phyloP scores from a whole-genome alignment of 768 basidiomycete genomes.

The Leccinellum luteum region DNA sequence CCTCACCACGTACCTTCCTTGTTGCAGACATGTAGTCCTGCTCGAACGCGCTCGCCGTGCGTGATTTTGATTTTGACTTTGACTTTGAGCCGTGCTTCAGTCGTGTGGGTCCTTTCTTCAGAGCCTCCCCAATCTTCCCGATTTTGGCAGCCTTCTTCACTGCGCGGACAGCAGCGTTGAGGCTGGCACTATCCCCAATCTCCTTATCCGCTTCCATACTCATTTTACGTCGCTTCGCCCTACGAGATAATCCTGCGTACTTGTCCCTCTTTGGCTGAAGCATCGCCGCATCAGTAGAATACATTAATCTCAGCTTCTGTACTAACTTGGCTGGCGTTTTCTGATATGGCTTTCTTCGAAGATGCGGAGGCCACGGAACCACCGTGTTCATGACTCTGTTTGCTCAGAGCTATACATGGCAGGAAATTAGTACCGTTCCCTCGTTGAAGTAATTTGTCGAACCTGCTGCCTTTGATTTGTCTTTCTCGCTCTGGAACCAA shows the following conservation, averaged over 20 bases:
- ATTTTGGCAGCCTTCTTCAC: constrained; percentile 81
- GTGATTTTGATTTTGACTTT: constrained; percentile 31
- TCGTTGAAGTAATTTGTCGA: neutral
- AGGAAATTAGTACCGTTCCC: constrained; percentile 6
- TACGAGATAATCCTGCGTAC: constrained; percentile 81
- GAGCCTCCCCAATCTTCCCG: constrained; percentile 66
- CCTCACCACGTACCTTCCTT: constrained; percentile 46
- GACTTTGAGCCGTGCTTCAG: constrained; percentile 32
- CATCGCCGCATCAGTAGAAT: constrained; percentile 6
- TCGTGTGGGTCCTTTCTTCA: constrained; percentile 34
- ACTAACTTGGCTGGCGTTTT: constrained; percentile 42
- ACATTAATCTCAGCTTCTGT: neutral
- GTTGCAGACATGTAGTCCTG: constrained; percentile 57
- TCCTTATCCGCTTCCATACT: constrained; percentile 78
- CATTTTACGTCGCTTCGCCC: constrained; percentile 84
- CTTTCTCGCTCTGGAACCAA: constrained; percentile 94
- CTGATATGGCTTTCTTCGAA: constrained; percentile 34
- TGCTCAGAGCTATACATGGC: constrained; percentile 60
- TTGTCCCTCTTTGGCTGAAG: constrained; percentile 72
- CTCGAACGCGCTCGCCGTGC: constrained; percentile 48
- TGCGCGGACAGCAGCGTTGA: constrained; percentile 77
- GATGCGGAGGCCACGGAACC: constrained; percentile 35
- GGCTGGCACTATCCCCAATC: constrained; percentile 46
- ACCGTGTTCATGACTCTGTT: constrained; percentile 66
- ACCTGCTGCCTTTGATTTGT: constrained; percentile 83